Percentiles rank a stretch among this genome's conserved stretches.
Conservation (phyloP, 768 basidiomycete species). For the Floccularia luteovirens region DNA sequence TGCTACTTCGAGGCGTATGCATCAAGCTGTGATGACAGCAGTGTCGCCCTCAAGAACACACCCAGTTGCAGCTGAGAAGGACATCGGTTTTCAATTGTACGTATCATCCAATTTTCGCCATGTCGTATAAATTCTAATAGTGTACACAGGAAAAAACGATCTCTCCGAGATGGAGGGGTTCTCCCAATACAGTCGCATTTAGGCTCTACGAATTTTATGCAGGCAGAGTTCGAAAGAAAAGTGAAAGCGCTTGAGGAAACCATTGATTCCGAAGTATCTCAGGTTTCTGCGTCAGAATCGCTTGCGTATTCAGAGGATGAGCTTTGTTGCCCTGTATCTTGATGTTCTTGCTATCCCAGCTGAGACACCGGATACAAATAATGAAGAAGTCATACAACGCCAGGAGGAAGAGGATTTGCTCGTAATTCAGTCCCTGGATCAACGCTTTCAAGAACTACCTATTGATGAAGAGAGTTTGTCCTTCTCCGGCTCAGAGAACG, state of each 20-base stretch:
- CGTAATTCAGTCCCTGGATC: conserved; percentile 24
- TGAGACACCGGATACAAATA: conserved; percentile 7
- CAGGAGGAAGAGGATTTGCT: conserved; percentile 23
- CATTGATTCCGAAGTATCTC: not conserved
- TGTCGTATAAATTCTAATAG: too few species aligned
- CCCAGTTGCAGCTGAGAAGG: too few species aligned
- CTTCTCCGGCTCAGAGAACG: conserved; percentile 5
- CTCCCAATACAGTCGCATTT: too few species aligned
- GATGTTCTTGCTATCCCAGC: conserved; percentile 30
- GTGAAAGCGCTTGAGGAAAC: not conserved
- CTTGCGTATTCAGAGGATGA: conserved; percentile 34
- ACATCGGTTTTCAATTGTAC: too few species aligned
- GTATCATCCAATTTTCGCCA: too few species aligned
- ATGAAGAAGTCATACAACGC: conserved; percentile 8
- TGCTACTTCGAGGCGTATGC: too few species aligned
- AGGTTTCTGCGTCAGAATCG: conserved; percentile 24
- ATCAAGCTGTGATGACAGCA: too few species aligned
- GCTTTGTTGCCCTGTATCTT: conserved; percentile 31
- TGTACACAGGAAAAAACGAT: too few species aligned
- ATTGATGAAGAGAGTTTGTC: conserved; percentile 2
- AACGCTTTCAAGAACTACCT: conserved; percentile 12
- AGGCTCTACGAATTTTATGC: not conserved
- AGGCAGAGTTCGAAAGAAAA: not conserved
- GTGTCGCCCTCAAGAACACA: too few species aligned
- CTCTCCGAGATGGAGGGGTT: too few species aligned